Evolutionary conservation across 805 yeast species (phyloP), one percentile per base, ranked within the genome.

Genomic region (Scheffersomyces ergatensis): DNA sequence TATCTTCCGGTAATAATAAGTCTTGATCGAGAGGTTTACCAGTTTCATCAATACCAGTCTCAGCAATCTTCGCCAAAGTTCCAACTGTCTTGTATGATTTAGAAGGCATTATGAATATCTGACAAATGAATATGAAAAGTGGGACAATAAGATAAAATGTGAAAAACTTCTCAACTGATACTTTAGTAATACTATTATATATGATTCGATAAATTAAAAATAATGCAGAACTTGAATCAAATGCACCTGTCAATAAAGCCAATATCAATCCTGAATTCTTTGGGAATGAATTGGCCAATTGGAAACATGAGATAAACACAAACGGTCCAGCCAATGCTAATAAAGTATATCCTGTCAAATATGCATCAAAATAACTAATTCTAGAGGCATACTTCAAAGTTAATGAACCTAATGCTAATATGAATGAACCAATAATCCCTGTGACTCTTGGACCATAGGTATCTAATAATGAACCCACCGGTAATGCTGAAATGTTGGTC

Each of bases 321-420:
- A 90, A 89, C 8, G 98, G 98, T 4, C 98, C 97, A 5, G 96
- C 96, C 42, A 89, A 68, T 0, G 97, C 97, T 18, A 90, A 67
- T 13, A 77, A 60, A 2, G 84, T 68, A 59, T 87, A 92, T 0
- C 97, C 98, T 7, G 64, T 42, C 29, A 88, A 59, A 60, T 85
- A 89, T 3, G 83, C 80, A 59, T 89, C 97, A 6, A 58, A 37
- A 23, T 52, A 38, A 2, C 53, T 38, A 27, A 76, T 47, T 2
- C 36, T 29, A 32, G 45, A 48, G 13, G 78, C 79, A 42, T 57
- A 52, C 3, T 75, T 69, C 41, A 83, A 57, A 20, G 62, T 56
- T 13, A 70, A 39, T 0, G 90, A 62, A 1, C 90, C 96, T 3
- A 70, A 11, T 11, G 77, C 65, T 11, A 89, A 63, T 16, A 85